Percentiles rank a stretch among this genome's conserved stretches.
phyloP scores from a whole-genome alignment of 2,329 filamentous ascomycete genomes.

The Botryotinia globosa region DNA sequence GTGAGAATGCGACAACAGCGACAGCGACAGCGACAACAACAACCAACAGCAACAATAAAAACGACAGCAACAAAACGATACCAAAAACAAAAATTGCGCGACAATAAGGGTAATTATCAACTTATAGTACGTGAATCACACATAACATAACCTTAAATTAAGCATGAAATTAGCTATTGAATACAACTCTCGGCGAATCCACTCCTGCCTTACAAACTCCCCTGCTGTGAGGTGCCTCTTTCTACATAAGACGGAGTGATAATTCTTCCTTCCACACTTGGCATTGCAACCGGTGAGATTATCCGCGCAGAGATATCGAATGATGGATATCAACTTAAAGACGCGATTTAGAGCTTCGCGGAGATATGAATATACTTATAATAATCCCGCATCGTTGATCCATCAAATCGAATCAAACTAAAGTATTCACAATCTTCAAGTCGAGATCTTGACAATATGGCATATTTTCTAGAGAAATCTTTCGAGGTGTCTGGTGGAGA shows the following conservation, averaged over 20 bases:
- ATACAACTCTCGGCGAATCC: not conserved
- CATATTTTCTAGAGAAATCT: not conserved
- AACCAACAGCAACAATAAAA: not conserved
- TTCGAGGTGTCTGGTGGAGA: not conserved
- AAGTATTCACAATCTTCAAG: not conserved
- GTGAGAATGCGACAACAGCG: not conserved
- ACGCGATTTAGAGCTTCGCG: not conserved
- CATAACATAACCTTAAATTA: not conserved
- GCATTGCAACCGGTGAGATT: not conserved
- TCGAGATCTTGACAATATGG: not conserved
- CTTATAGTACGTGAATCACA: not conserved
- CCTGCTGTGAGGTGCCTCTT: not conserved
- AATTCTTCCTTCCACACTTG: not conserved
- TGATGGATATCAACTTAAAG: not conserved
- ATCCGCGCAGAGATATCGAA: not conserved
- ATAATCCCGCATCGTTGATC: not conserved
- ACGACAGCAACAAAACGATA: not conserved
- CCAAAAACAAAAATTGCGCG: not conserved
- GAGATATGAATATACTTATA: not conserved
- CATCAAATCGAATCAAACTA: not conserved
- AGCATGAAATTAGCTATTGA: not conserved
- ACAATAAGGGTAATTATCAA: not conserved
- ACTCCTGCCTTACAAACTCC: not conserved
- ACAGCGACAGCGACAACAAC: not conserved
- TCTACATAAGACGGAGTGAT: not conserved